Percentiles rank a stretch among this genome's conserved stretches.
These are phyloP conservation scores for Nicotiana paniculata DNA, from an alignment of 257 asterid species.

Conservation along the genomic window DNA sequence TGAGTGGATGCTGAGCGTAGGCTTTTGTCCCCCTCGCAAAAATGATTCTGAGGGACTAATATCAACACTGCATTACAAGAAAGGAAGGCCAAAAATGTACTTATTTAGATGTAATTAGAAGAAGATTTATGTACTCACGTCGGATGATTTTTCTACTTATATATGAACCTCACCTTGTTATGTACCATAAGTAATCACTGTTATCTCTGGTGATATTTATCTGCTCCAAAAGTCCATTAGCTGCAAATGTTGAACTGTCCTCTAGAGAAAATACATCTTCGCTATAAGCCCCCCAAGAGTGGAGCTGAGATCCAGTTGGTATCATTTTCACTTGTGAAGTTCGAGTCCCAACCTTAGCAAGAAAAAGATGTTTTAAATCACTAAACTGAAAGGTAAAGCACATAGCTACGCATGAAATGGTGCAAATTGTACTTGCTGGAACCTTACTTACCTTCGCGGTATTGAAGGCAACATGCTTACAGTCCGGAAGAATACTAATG, in stretches of 20 bases:
- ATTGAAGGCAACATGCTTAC: conserved; percentile 51
- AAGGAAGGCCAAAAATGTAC: not conserved
- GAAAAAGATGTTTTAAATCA: not conserved
- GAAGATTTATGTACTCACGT: not conserved
- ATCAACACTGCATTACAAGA: conserved; percentile 32
- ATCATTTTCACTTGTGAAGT: conserved; percentile 38
- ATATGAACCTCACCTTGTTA: conserved; percentile 36
- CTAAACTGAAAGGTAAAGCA: not conserved
- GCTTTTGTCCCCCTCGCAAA: conserved; percentile 38
- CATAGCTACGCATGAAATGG: not conserved
- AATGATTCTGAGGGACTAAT: conserved; percentile 51
- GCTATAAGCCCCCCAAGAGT: conserved; percentile 48
- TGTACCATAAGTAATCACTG: conserved; percentile 70
- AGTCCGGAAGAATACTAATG: conserved; percentile 67
- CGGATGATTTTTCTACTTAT: not conserved
- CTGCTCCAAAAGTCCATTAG: conserved; percentile 56
- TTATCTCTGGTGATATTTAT: conserved; percentile 54
- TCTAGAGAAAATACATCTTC: conserved; percentile 40
- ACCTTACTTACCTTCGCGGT: conserved; percentile 44
- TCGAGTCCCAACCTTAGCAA: conserved; percentile 38
- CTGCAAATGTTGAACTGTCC: conserved; percentile 32
- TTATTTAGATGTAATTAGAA: not conserved
- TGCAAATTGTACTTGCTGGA: not conserved
- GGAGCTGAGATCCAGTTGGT: conserved; percentile 24
- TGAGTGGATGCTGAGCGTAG: conserved; percentile 40